Evolutionary conservation across 2,329 filamentous ascomycete species (phyloP).

Genomic region (Ophiocordyceps camponoti-rufipedis): DNA sequence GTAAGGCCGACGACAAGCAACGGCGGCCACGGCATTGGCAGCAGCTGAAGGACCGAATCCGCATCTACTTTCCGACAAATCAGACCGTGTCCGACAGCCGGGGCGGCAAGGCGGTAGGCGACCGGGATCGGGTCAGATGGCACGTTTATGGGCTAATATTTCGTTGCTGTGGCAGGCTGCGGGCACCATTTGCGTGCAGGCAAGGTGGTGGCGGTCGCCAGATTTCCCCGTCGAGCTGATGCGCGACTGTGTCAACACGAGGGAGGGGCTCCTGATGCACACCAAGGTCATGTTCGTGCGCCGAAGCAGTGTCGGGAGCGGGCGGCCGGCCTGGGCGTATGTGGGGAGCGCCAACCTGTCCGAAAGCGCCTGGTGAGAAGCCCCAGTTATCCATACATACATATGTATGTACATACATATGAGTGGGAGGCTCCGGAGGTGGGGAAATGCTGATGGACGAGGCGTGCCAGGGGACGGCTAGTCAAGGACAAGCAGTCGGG

Average conservation of each 20-base stretch:
- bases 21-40: conserved; percentile 5
- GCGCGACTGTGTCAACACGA: conserved; percentile 55
- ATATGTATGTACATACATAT: too few species aligned
- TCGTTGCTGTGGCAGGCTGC: conserved; percentile 32
- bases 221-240: conserved; percentile 57
- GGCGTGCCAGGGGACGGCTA: conserved; percentile 50
- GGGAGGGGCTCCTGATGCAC: conserved; percentile 65
- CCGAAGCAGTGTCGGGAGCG: background rate
- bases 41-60: conserved; percentile 31
- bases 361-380: conserved; percentile 70
- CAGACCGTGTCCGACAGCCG: conserved; percentile 48
- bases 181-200: conserved; percentile 68
- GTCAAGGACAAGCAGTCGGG: conserved; percentile 50
- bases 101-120: conserved; percentile 35
- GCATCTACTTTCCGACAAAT: conserved; percentile 65
- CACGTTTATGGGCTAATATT: conserved; percentile 4
- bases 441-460: background rate
- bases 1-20: conserved; percentile 8
- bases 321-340: conserved; percentile 53
- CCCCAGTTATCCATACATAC: background rate
- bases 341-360: conserved; percentile 84
- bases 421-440: background rate
- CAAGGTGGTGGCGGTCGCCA: conserved; percentile 49
- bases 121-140: background rate
- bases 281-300: conserved; percentile 54